These are phyloP conservation scores for Colletotrichum sp. DNA, from an alignment of 2,329 filamentous ascomycete species.

Conservation along the genomic window DNA sequence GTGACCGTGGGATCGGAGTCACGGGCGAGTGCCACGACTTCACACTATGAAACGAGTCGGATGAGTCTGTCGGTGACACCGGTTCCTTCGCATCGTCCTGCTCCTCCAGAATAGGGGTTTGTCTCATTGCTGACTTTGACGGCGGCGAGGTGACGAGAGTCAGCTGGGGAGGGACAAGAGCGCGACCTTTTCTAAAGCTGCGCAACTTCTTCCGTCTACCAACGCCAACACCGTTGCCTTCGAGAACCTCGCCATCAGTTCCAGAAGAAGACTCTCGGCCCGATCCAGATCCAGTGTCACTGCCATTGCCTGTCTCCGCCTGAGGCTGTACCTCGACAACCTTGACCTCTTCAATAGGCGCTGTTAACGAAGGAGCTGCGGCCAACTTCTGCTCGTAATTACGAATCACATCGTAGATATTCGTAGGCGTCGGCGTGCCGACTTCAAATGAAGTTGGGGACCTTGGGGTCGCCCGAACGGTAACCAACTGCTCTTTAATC, in stretches of 20 bases:
- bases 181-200: constrained; percentile 32
- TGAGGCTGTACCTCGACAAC: not conserved
- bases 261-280: not conserved
- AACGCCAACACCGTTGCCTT: constrained; percentile 32
- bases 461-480: not conserved
- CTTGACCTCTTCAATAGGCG: not conserved
- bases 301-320: not conserved
- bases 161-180: constrained; percentile 32
- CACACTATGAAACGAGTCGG: constrained; percentile 61
- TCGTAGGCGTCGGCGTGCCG: constrained; percentile 11
- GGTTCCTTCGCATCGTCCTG: constrained; percentile 28
- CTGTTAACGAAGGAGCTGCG: not conserved
- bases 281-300: not conserved
- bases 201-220: constrained; percentile 34
- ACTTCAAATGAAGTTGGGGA: not conserved
- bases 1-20: constrained; percentile 49
- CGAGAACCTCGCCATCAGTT: constrained; percentile 30
- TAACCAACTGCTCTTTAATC: constrained; percentile 9
- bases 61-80: constrained; percentile 49
- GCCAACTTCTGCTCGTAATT: constrained; percentile 21
- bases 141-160: constrained; percentile 43
- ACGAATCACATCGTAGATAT: constrained; percentile 21
- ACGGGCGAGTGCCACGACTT: constrained; percentile 57
- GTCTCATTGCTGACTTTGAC: constrained; percentile 29
- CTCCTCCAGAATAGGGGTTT: constrained; percentile 6